phyloP scores from a whole-genome alignment of 495 filamentous ascomycete species.

The Neurospora sp. region DNA sequence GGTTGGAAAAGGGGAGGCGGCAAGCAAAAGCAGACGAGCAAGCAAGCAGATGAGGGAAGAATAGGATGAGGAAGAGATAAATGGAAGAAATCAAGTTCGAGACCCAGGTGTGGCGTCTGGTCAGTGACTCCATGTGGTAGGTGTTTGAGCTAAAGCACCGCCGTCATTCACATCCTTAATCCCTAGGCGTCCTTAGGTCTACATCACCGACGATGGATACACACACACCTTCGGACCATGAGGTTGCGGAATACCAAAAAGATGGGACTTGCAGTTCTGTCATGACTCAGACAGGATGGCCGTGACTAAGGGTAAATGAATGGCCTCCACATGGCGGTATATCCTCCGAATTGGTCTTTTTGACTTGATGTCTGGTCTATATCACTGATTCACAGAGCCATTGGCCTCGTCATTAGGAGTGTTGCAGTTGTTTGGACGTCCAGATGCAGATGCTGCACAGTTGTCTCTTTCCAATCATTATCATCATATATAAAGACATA shows the following conservation, averaged over 20 bases:
- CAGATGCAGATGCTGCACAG: neutral
- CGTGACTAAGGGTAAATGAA: slow-evolving; percentile 59
- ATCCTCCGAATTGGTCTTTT: slow-evolving; percentile 30
- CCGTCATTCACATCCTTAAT: neutral
- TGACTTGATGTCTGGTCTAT: slow-evolving; percentile 6
- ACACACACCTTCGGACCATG: slow-evolving; percentile 53
- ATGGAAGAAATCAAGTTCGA: neutral
- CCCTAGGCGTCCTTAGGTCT: neutral
- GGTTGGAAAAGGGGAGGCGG: neutral
- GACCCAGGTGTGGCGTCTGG: neutral
- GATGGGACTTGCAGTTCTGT: slow-evolving; percentile 59
- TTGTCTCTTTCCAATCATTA: neutral
- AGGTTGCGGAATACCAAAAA: slow-evolving; percentile 91
- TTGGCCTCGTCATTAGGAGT: neutral
- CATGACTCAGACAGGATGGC: slow-evolving; percentile 77
- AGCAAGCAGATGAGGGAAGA: neutral
- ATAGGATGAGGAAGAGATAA: neutral
- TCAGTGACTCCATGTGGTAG: neutral
- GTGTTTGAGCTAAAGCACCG: neutral
- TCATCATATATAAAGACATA: neutral
- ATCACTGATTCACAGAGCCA: slow-evolving; percentile 4
- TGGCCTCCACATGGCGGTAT: slow-evolving; percentile 81
- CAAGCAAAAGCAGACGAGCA: neutral
- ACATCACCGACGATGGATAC: neutral
- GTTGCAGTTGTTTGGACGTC: neutral